A percentile compares a stretch with the other conserved stretches of the same genome.
These are phyloP conservation scores for Aureobasidium sp. DNA, from an alignment of 2,329 filamentous ascomycete species.

Conservation along the genomic window DNA sequence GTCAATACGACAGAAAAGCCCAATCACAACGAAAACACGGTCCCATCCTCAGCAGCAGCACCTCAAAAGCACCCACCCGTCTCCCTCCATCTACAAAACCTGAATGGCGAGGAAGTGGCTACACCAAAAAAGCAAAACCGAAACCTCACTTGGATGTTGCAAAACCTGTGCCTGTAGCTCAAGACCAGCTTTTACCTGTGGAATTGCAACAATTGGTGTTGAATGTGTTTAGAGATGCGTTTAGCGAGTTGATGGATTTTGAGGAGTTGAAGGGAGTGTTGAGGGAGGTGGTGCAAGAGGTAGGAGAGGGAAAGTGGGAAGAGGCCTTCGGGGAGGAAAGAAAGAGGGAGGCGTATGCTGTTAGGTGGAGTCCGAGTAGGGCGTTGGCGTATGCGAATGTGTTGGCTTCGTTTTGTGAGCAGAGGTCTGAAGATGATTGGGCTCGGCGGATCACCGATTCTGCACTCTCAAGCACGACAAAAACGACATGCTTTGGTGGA, in stretches of 20 bases:
- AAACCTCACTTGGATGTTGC: neutral
- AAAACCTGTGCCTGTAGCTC: neutral
- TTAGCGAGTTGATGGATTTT: neutral
- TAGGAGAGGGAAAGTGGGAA: neutral
- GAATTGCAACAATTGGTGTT: constrained; percentile 10
- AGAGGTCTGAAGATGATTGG: neutral
- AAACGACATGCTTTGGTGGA: constrained; percentile 4
- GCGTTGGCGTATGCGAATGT: constrained; percentile 13
- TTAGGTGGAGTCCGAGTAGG: constrained; percentile 9
- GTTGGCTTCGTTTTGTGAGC: neutral
- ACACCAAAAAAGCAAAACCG: neutral
- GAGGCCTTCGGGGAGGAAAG: neutral
- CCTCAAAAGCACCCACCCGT: neutral
- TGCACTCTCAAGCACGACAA: neutral
- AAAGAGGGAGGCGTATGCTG: neutral
- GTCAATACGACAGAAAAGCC: constrained; percentile 15
- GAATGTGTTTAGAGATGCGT: constrained; percentile 5
- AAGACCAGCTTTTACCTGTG: neutral
- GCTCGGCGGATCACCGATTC: neutral
- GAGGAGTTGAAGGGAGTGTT: neutral
- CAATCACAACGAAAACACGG: constrained; percentile 14
- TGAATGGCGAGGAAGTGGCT: constrained; percentile 11
- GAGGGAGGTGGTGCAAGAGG: neutral
- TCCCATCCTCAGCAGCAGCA: neutral
- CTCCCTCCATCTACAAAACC: neutral